Conservation (phyloP, 139 green algal species). For the Nannochloris sp. region DNA sequence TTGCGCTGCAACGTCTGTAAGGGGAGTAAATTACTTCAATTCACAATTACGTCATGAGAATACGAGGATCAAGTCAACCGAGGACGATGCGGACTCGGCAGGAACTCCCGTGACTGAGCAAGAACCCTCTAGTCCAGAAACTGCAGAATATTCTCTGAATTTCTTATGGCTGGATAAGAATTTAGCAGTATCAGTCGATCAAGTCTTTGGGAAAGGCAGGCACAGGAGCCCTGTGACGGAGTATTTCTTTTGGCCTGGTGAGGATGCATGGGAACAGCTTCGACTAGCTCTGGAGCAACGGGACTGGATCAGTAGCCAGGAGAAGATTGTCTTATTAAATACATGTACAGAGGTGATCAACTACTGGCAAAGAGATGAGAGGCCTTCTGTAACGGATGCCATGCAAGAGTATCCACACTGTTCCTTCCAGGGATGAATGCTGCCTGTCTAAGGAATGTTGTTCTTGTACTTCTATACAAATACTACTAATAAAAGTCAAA, state of each 20-base stretch:
- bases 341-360: constrained; percentile 78
- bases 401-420: constrained; percentile 61
- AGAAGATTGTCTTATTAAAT: constrained; percentile 75
- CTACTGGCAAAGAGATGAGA: constrained; percentile 78
- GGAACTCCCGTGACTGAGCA: too few species aligned
- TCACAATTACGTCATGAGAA: too few species aligned
- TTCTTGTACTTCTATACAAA: too few species aligned
- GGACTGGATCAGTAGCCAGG: constrained; percentile 66
- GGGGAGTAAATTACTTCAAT: too few species aligned
- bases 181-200: constrained; percentile 74
- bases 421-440: constrained; percentile 43
- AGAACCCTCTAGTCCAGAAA: neutral
- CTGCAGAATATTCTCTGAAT: constrained; percentile 53
- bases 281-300: constrained; percentile 60
- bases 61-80: too few species aligned
- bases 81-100: too few species aligned
- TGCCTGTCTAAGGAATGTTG: neutral
- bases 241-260: constrained; percentile 86
- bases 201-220: constrained; percentile 29
- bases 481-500: too few species aligned
- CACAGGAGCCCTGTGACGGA: constrained; percentile 72
- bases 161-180: constrained; percentile 87
- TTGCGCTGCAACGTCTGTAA: too few species aligned
- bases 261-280: constrained; percentile 89
- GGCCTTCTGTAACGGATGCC: constrained; percentile 58